Base-by-base conservation (phyloP, 1,139 yeast genomes). In the Zygoascus hellenicus region DNA sequence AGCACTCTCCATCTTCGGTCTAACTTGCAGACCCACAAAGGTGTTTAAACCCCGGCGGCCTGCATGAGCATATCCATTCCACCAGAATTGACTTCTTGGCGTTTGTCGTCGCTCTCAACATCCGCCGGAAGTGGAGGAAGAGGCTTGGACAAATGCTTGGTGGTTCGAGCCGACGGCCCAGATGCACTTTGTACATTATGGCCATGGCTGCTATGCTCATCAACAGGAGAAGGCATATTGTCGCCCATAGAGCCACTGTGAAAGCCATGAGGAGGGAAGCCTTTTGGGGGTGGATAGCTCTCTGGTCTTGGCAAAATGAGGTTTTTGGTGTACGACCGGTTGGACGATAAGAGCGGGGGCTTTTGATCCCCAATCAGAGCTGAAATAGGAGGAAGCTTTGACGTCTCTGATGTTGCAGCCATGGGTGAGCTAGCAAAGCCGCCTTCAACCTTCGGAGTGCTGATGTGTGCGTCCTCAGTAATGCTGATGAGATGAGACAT, bases 61-160 rank as follows among this genome's bases (percentile, higher is more conserved):
- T 61, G 64, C 34, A 62, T 49, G 38, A 62, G 48, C 9, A 58
- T 63, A 38, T 62, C 65, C 61, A 62, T 61, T 11, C 62, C 62
- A 28, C 54, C 62, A 47, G 44, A 33, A 36, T 28, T 42, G 7
- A 22, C 26, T 5, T 22, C 26, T 17, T 36, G 15, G 26, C 15
- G 38, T 33, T 42, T 15, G 30, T 35, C 29, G 40, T 49, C 52
- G 9, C n/a, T 26, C 15, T 32, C 15, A 13, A 58, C 61, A 36
- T 58, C 62, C 40, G 47, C 53, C 22, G 67, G 66, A 45, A 62
- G 50, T 4, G 66, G 66, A 13, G 67, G 67, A 36, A 63, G 50
- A 11, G 67, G 67, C 51, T 63, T 63, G 46, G 60, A 45, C 33
- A 35, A 37, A 11, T 22, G 35, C 13, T 34, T 42, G 14, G 42